Conservation (phyloP, 345 rosid species). For the Ceriops zippeliana region DNA sequence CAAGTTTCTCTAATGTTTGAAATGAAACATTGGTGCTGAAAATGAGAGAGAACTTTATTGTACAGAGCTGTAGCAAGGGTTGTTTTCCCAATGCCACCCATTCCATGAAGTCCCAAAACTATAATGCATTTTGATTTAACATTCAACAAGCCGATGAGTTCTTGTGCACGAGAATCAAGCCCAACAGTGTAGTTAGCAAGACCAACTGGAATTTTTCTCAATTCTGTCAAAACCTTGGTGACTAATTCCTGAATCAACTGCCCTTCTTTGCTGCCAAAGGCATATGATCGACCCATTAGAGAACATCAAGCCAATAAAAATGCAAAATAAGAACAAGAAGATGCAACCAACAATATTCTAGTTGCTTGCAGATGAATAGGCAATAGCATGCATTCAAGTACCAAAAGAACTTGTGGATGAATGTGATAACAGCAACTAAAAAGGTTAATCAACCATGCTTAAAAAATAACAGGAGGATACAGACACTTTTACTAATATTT, state of each 20-base stretch:
- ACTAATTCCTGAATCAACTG: constrained; percentile 33
- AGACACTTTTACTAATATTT: too few relatives aligned
- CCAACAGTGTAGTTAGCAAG: constrained; percentile 42
- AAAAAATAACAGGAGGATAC: too few relatives aligned
- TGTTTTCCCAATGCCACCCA: constrained; percentile 46
- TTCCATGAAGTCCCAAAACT: constrained; percentile 36
- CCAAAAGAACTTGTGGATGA: too few relatives aligned
- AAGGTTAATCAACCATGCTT: too few relatives aligned
- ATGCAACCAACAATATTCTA: not conserved
- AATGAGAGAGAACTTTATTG: constrained; percentile 30
- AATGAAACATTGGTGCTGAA: constrained; percentile 26
- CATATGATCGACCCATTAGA: not conserved
- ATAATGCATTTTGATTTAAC: constrained; percentile 16
- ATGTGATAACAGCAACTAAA: too few relatives aligned
- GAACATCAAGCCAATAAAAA: not conserved
- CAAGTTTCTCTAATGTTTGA: constrained; percentile 34
- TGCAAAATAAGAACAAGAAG: not conserved
- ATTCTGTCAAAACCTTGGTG: constrained; percentile 36
- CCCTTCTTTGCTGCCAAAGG: constrained; percentile 19
- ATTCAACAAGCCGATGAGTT: constrained; percentile 19
- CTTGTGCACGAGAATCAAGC: constrained; percentile 25
- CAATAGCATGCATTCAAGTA: too few relatives aligned
- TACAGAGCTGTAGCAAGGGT: constrained; percentile 39
- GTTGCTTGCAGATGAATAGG: too few relatives aligned
- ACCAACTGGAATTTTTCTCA: constrained; percentile 49